Evolutionary conservation across 176 grass and related monocot species (phyloP).

Genomic region (Puya raimondii): DNA sequence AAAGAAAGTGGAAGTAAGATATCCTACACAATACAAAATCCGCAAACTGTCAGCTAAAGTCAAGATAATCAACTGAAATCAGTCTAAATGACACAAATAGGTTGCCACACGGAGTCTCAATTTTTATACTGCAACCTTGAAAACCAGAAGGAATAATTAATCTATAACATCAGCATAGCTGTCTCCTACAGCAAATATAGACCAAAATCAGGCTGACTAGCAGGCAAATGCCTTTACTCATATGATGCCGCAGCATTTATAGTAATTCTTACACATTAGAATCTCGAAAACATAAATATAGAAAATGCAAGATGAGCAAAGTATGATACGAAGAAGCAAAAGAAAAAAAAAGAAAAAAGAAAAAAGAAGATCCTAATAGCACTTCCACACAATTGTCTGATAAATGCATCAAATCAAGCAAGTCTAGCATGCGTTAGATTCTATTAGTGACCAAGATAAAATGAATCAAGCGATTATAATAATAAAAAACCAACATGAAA

Average conservation of each 20-base stretch:
- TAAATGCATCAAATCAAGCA: not conserved
- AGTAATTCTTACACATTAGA: not conserved
- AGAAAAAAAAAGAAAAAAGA: not conserved
- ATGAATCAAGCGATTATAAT: slow-evolving; percentile 4
- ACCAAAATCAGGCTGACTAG: no score
- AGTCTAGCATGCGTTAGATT: not conserved
- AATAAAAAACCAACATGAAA: slow-evolving; percentile 18
- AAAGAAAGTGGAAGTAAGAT: not conserved
- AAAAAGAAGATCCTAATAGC: not conserved
- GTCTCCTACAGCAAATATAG: no score
- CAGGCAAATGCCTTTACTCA: no score
- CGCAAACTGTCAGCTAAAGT: not conserved
- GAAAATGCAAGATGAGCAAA: not conserved
- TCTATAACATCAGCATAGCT: no score
- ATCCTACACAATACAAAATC: not conserved
- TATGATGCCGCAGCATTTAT: not conserved
- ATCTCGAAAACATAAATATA: not conserved
- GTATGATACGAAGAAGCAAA: not conserved
- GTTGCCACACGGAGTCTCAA: no score
- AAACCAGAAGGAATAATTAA: no score
- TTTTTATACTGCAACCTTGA: no score
- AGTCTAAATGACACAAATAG: no score
- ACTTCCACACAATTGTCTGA: not conserved
- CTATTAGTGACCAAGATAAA: not conserved
- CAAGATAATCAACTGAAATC: no score